Evolutionary conservation across 495 filamentous ascomycete genomes (phyloP).

Genomic region (Penicillium maclennaniae): DNA sequence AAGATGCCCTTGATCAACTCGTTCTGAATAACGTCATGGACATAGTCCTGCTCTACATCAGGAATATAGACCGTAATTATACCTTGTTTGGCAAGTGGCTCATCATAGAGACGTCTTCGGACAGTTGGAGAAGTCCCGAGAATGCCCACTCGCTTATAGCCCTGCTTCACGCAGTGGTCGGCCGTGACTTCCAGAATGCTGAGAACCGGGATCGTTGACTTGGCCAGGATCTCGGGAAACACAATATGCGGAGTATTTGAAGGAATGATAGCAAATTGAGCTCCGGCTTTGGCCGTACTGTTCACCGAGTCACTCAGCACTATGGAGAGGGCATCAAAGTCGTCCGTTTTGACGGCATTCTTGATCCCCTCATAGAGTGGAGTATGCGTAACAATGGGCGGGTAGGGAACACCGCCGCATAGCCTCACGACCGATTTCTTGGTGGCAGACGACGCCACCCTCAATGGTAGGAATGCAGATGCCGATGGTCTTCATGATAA

Average conservation of each 20-base stretch:
- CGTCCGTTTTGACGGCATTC: not conserved
- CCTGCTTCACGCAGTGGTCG: constrained; percentile 1
- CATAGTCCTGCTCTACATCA: constrained; percentile 1
- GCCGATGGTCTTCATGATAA: constrained; percentile 6
- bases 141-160: constrained; percentile 1
- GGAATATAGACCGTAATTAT: constrained; percentile 6
- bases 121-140: constrained; percentile 6
- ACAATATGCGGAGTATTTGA: constrained; percentile 6
- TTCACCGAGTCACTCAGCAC: constrained; percentile 3
- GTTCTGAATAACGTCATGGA: constrained; percentile 1
- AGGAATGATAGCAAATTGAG: constrained; percentile 8
- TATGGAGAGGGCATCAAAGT: not conserved
- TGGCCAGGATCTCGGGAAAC: not conserved
- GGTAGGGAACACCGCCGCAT: constrained; percentile 7
- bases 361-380: constrained; percentile 1
- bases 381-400: constrained; percentile 8
- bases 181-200: constrained; percentile 7
- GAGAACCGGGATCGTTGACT: constrained; percentile 7
- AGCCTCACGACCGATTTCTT: constrained; percentile 10
- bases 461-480: constrained; percentile 12
- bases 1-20: constrained; percentile 5
- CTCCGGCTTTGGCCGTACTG: constrained; percentile 7
- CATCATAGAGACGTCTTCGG: constrained; percentile 3
- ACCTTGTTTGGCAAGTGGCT: not conserved
- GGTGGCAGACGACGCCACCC: constrained; percentile 4